Evolutionary conservation across 1,284 basidiomycete species (phyloP), one percentile per base, ranked within the genome.

Genomic region (Boletus smithii): DNA sequence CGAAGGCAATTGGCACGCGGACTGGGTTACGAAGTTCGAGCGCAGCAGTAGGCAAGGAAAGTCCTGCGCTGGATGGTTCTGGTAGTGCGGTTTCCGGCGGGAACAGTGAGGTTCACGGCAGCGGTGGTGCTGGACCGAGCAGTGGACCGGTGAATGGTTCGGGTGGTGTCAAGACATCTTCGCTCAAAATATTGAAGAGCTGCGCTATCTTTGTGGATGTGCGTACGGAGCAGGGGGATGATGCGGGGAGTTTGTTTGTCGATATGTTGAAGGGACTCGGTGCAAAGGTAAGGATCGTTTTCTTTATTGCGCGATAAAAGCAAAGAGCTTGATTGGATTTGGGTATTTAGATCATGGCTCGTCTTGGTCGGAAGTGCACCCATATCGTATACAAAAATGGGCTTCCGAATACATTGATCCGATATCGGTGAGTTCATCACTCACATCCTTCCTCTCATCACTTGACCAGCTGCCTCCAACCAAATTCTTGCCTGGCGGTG

Each of bases 321-420:
- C 31, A 32, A 41, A 11, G 16, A 8, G 16, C 29, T 22, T 57
- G 30, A 55, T 47, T 22, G 8, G 23, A 24, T 48, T 24, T 11
- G 31, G 16, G 4, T 17, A 9, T 49, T 11, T 53, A 87, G 84
- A 75, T 85, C 22, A 67, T 84, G 54, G 69, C 72, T 29, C 73
- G 81, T 18, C 79, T 84, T 2, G 83, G 83, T n/a, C 79, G 86
- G 69, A 85, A 79, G 5, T 88, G 88, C 57, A 95, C 93, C 0
- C 94, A 97, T 66, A 83, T 97, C 50, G 80, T 97, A 14, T 97
- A 81, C 69, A 97, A 95, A 74, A 87, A 90, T 49, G 94, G 94
- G 1, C 68, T 82, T 42, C 77, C 81, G 55, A 84, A 86, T 42
- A 97, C 93, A 1, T 61, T 92, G 17, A 78, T 77, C 22, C 83